Base-by-base conservation (phyloP, 495 filamentous ascomycete species). In the Aspergillus diversus region DNA sequence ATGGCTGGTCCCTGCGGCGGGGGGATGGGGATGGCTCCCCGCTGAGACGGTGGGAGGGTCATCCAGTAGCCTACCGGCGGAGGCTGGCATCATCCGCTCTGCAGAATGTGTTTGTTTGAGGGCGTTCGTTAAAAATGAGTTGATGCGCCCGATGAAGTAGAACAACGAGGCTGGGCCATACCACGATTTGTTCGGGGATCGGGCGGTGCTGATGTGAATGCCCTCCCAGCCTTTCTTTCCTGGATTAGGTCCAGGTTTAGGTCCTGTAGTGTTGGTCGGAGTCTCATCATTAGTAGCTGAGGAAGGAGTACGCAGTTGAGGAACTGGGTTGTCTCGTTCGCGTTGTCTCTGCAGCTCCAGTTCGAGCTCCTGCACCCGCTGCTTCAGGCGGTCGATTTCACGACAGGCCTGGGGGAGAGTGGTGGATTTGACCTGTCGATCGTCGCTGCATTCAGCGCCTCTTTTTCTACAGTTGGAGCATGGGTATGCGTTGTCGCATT, bases 321-420 rank as follows among this genome's bases (percentile, higher is more conserved):
- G 60, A 3, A 12, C 32, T 9, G 9, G 12, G 5, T 48, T 32
- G 16, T 16, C 33, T 12, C 47, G 27, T 17, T 59, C 2, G 12
- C 49, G 49, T 35, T n/a, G 16, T 57, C 37, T n/a, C n/a, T n/a
- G n/a, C 16, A 79, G 63, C 66, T 80, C 65, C 15, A 67, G 61
- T 55, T 80, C 76, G 15, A 80, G 63, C 34, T 82, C 75, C 47
- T 73, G 65, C 35, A 82, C 67, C 17, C 71, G 69, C 12, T 66
- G 57, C 52, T 71, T 67, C 55, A 83, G 62, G 12, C 70, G 65
- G 16, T 81, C 79, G 47, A 83, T 81, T 57, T 81, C 79, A 16
- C 77, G 7, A 72, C 75, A 35, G 64, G 70, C 51, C 70, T 71
- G 63, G 73, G 72, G 63, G 0, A 65, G 46, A 4, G 57, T 65